Percentiles rank a stretch among this genome's conserved stretches.
Evolutionary conservation across 768 basidiomycete species (phyloP).

Genomic region (Polyporus arcularius): DNA sequence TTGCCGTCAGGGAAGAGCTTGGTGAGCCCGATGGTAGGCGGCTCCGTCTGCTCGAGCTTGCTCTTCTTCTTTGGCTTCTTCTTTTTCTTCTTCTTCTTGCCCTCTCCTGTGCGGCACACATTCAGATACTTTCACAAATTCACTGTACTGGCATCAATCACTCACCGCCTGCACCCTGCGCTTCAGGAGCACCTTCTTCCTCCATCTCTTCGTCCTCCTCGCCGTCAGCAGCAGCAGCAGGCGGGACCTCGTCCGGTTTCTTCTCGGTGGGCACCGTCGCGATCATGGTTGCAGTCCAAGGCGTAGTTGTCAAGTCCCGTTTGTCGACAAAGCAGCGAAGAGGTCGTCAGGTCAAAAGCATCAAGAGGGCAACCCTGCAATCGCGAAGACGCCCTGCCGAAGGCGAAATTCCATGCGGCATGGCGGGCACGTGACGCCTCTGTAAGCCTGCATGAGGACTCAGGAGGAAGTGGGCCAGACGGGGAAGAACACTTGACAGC

Average conservation of each 20-base stretch:
- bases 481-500: too few relatives aligned
- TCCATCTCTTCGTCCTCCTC: conserved; percentile 31
- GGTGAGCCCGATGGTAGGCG: conserved; percentile 85
- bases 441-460: background rate
- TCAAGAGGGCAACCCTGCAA: background rate
- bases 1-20: conserved; percentile 86
- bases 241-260: conserved; percentile 24
- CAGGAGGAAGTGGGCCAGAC: too few relatives aligned
- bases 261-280: conserved; percentile 11
- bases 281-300: conserved; percentile 7
- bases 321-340: conserved; percentile 1
- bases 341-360: background rate
- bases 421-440: background rate
- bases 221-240: conserved; percentile 17
- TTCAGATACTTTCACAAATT: background rate
- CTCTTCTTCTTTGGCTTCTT: conserved; percentile 86
- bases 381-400: background rate
- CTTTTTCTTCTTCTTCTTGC: conserved; percentile 89
- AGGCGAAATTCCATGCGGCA: background rate
- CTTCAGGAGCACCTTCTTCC: conserved; percentile 28
- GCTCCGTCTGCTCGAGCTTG: conserved; percentile 76
- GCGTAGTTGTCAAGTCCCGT: conserved; percentile 6
- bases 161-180: conserved; percentile 25
- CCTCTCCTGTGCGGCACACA: conserved; percentile 41
- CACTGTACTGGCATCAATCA: background rate